These are phyloP conservation scores for Fibroporia radiculosa DNA, from an alignment of 768 basidiomycete genomes.

Conservation along the genomic window DNA sequence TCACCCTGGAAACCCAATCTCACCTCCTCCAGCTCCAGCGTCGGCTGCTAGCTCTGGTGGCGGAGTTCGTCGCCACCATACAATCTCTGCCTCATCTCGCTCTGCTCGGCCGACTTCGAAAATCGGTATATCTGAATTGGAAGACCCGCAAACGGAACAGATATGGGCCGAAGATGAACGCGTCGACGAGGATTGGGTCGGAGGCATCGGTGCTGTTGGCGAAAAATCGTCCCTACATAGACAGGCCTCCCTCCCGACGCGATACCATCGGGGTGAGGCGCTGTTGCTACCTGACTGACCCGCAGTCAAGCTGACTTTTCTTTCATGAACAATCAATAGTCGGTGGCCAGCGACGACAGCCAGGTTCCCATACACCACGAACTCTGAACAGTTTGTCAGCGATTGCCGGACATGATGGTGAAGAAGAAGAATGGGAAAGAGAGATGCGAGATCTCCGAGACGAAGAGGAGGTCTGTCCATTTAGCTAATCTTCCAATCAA, in stretches of 20 bases:
- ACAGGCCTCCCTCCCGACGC: constrained; percentile 75
- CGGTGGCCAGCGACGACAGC: constrained; percentile 42
- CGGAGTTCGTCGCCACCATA: constrained; percentile 75
- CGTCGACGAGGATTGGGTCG: constrained; percentile 76
- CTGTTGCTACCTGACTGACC: too few relatives aligned
- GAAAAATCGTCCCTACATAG: constrained; percentile 76
- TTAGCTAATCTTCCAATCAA: constrained; percentile 9
- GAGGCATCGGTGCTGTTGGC: constrained; percentile 74
- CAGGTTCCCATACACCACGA: constrained; percentile 61
- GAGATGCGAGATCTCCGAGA: constrained; percentile 49
- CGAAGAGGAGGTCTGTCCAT: constrained; percentile 53
- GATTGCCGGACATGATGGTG: constrained; percentile 81
- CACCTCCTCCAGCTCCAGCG: constrained; percentile 34
- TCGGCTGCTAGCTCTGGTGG: constrained; percentile 23
- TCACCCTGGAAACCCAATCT: constrained; percentile 29
- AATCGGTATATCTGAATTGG: constrained; percentile 51
- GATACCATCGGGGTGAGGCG: constrained; percentile 62
- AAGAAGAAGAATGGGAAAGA: constrained; percentile 83
- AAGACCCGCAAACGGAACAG: constrained; percentile 48
- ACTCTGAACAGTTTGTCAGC: constrained; percentile 77
- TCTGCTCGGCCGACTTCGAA: constrained; percentile 51
- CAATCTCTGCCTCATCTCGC: constrained; percentile 71
- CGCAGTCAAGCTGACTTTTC: constrained; percentile 2
- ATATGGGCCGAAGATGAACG: constrained; percentile 70
- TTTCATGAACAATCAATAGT: constrained; percentile 32